Evolutionary conservation across 73 alveolate species (phyloP).

Genomic region (Blepharisma stoltei): DNA sequence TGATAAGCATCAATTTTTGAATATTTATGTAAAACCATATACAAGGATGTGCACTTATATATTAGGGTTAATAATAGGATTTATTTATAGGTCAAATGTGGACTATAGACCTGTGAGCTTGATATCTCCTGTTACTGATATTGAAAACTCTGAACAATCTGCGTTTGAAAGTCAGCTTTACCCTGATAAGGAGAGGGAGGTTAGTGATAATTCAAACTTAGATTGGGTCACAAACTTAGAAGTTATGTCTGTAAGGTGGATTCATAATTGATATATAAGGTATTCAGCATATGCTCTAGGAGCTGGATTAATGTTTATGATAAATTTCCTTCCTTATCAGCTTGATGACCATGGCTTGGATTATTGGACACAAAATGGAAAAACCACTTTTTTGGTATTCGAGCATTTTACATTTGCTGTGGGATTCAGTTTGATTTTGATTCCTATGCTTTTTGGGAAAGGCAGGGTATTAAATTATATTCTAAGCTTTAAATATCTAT

Average conservation of each 20-base stretch:
- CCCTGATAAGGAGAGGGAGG: neutral
- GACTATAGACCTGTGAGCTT: neutral
- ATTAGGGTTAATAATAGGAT: neutral
- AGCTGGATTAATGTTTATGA: neutral
- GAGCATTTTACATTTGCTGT: neutral
- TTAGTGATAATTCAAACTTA: neutral
- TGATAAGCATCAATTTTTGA: neutral
- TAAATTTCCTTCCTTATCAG: neutral
- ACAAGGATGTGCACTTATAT: neutral
- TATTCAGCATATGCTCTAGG: neutral
- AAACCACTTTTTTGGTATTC: neutral
- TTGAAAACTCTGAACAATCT: neutral
- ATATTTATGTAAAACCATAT: conserved; percentile 1
- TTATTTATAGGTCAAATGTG: neutral
- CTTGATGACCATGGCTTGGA: conserved; percentile 10
- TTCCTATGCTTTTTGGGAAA: neutral
- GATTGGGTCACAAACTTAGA: neutral
- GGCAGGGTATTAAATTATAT: too few relatives aligned
- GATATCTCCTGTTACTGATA: neutral
- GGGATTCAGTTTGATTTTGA: neutral
- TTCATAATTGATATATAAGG: neutral
- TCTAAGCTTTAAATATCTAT: too few relatives aligned
- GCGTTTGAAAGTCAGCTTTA: neutral
- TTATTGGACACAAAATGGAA: neutral
- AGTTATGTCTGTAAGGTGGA: neutral